Evolutionary conservation across 2,329 filamentous ascomycete genomes (phyloP), one percentile per base, ranked within the genome.

Genomic region (Ascochyta pisi): DNA sequence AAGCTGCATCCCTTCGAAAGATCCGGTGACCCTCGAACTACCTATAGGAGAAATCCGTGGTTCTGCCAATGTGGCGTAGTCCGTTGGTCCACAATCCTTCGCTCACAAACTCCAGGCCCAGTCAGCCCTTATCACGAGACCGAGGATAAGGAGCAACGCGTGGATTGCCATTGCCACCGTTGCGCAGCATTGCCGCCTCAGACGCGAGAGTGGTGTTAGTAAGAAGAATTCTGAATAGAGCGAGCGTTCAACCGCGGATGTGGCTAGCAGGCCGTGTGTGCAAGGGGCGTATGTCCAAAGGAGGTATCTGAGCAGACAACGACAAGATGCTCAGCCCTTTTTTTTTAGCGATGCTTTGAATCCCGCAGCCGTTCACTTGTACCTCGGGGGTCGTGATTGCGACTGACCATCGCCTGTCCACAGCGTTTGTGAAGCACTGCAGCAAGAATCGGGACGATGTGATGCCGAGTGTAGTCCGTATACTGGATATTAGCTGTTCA

Each of bases 101-200:
- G 37, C 37, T 26, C 47, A 31, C n/a, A 9, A 38, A 13, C 13
- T 23, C 23, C 27, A n/a, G 10, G 27, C 10, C 26, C 38, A 39
- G 31, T 19, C 26, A 33, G 34, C 19, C 42, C 24, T 37, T 19
- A 26, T n/a, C 29, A 39, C 43, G 37, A 31, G 19, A 43, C 19
- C 24, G 35, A 13, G 33, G 19, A 19, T 31, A 15, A 13, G 31
- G 6, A 27, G 15, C 15, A 42, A 42, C 15, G 42, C 40, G 47
- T 37, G 24, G 42, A 39, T 35, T 43, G 46, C 31, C 26, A 48
- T 16, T 31, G 31, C 39, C 31, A 40, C 41, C 41, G 22, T 44
- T 56, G 41, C 47, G 47, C 46, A 34, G 53, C 47, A 39, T 27
- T 43, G n/a, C 38, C 37, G 26, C 42, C 43, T 48, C 33, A 42